Evolutionary conservation across 371 early-diverging fungal genomes (phyloP), one percentile per base, ranked within the genome.

Genomic region (Mortierella sp.): DNA sequence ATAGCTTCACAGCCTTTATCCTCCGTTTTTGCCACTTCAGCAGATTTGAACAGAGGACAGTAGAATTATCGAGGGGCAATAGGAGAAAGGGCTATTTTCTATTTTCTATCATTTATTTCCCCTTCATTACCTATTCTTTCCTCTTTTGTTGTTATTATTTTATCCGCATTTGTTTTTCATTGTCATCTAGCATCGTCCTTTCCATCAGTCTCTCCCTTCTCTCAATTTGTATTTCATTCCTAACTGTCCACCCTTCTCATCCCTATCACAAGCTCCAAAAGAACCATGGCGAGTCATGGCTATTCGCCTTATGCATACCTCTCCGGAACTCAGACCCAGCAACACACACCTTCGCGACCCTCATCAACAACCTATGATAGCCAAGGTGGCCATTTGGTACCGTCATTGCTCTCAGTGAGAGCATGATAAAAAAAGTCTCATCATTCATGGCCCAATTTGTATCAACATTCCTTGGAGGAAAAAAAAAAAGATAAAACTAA

Each of bases 221-320:
- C 13, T 40, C 40, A 40, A 19, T 47, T 19, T 22, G 15, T 19
- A 19, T 47, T 47, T 22, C 15, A 53, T 53, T 26, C 28, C 13
- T 12, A 26, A 26, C 17, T 17, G 1, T 47, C 17, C 7, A 1
- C 22, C 47, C n/a, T 3, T 45, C n/a, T n/a, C n/a, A 13, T 45
- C 45, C n/a, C 51, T 23, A 32, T 56, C 57, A 34, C n/a, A 57
- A 31, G 35, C 55, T 34, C 31, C 15, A 28, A 26, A 40, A 53
- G 35, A 54, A 40, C 51, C 51, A 79, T 79, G 79, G 56, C 73
- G 37, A 79, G 79, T 59, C 79, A 71, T 49, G 79, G 79, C 53
- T 70, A 73, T 57, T 73, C 79, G 12, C 78, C 78, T 49, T 72
- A 78, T 35, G 63, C 73, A 35, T 73, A 69, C 60, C 63, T 69